Conservation (phyloP, 345 rosid species). For the Draba incana region DNA sequence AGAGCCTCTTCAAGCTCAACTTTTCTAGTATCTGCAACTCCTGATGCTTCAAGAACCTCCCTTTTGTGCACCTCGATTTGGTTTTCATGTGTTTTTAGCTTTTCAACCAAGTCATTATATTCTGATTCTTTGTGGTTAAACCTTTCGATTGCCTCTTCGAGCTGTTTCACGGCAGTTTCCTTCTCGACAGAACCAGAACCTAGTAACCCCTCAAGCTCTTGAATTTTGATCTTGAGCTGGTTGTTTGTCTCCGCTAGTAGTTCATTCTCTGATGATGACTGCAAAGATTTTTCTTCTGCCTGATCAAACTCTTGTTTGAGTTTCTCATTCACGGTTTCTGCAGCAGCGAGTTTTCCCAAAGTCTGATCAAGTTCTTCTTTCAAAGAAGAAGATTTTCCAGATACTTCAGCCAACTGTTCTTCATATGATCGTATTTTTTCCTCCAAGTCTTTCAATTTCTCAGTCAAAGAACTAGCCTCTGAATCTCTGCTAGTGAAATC, state of each 20-base stretch:
- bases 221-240: constrained; percentile 74
- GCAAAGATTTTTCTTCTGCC: constrained; percentile 63
- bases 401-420: constrained; percentile 62
- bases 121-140: constrained; percentile 60
- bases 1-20: constrained; percentile 70
- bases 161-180: constrained; percentile 57
- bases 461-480: constrained; percentile 68
- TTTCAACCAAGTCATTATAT: constrained; percentile 60
- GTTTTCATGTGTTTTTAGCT: constrained; percentile 56
- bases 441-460: constrained; percentile 64
- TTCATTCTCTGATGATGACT: constrained; percentile 64
- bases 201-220: constrained; percentile 74
- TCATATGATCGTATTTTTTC: constrained; percentile 61
- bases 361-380: constrained; percentile 72
- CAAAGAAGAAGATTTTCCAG: constrained; percentile 57
- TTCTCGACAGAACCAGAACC: constrained; percentile 63
- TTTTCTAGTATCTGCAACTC: constrained; percentile 54
- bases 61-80: constrained; percentile 60
- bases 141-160: constrained; percentile 61
- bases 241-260: constrained; percentile 71
- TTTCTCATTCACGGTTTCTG: constrained; percentile 63
- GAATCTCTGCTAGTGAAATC: constrained; percentile 68
- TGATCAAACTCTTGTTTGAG: constrained; percentile 59
- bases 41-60: constrained; percentile 61
- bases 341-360: constrained; percentile 55